Percentiles rank a stretch among this genome's conserved stretches.
Evolutionary conservation across 2,329 filamentous ascomycete genomes (phyloP).

Genomic region (Sporothrix curviconia): DNA sequence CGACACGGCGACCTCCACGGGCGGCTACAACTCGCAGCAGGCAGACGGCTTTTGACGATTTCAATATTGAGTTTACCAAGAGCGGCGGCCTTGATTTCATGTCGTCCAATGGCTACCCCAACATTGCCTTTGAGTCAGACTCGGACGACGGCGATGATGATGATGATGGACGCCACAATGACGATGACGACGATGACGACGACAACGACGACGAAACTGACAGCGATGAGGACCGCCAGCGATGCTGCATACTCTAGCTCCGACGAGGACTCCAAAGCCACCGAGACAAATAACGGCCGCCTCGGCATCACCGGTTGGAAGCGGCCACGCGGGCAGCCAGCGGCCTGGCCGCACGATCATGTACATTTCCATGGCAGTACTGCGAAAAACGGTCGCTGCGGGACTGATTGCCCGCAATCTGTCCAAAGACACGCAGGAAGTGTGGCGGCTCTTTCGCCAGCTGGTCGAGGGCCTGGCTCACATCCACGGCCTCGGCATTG

Average conservation of each 20-base stretch:
- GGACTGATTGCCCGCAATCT: conserved; percentile 76
- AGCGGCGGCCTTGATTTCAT: conserved; percentile 89
- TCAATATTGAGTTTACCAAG: conserved; percentile 54
- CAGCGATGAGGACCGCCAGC: too few relatives aligned
- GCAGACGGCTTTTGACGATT: conserved; percentile 22
- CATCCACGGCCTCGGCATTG: conserved; percentile 84
- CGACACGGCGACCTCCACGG: conserved; percentile 48
- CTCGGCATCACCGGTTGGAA: conserved; percentile 4
- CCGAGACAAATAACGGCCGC: conserved; percentile 16
- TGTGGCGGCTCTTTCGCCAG: conserved; percentile 87
- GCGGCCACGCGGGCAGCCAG: conserved; percentile 31
- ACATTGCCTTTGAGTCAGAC: conserved; percentile 67
- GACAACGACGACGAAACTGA: conserved; percentile 15
- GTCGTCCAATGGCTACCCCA: conserved; percentile 71
- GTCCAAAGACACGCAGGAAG: conserved; percentile 65
- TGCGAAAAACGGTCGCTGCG: conserved; percentile 91
- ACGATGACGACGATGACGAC: conserved; percentile 26
- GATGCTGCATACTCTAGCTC: conserved; percentile 12
- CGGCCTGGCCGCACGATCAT: conserved; percentile 63
- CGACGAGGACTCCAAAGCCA: conserved; percentile 18
- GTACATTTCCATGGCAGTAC: conserved; percentile 98
- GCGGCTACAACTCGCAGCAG: conserved; percentile 25
- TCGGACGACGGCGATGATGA: conserved; percentile 36
- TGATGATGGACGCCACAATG: conserved; percentile 29
- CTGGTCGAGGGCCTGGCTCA: conserved; percentile 84